phyloP scores from a whole-genome alignment of 176 grass and related monocot genomes.

The Bonia amplexicaulis region DNA sequence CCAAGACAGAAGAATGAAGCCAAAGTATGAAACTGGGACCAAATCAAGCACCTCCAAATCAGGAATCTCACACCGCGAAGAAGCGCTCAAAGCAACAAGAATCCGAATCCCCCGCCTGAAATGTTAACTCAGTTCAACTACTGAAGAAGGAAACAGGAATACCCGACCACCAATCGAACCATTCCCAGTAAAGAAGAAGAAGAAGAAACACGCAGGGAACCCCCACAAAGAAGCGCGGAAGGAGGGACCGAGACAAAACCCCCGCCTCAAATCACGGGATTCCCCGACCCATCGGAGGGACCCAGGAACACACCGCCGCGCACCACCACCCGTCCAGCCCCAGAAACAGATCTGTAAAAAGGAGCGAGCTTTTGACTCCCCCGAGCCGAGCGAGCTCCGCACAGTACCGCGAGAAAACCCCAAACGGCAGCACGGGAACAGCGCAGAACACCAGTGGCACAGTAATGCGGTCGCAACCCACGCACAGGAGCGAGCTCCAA shows the following conservation, averaged over 20 bases:
- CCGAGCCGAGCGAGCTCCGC: neutral
- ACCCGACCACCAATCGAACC: slow-evolving; percentile 4
- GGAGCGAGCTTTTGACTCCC: neutral
- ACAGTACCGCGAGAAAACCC: neutral
- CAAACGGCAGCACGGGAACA: slow-evolving; percentile 8
- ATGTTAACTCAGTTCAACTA: neutral
- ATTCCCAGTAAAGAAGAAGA: neutral
- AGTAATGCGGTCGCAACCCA: slow-evolving; percentile 29
- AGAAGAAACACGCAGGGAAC: neutral
- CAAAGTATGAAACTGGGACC: neutral
- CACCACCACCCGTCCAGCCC: neutral
- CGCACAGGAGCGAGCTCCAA: neutral
- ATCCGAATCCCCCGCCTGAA: neutral
- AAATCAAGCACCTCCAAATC: neutral
- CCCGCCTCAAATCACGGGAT: slow-evolving; percentile 34
- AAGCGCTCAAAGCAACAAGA: neutral
- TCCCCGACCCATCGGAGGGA: slow-evolving; percentile 15
- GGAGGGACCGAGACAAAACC: neutral
- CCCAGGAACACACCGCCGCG: slow-evolving; percentile 33
- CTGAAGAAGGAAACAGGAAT: slow-evolving; percentile 11
- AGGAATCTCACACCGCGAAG: neutral
- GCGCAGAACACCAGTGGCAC: neutral
- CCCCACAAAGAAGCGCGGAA: neutral
- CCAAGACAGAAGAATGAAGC: neutral
- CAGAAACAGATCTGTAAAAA: slow-evolving; percentile 25